Evolutionary conservation across 2,329 filamentous ascomycete genomes (phyloP), one percentile per base, ranked within the genome.

Genomic region (Hypomyces perniciosus): DNA sequence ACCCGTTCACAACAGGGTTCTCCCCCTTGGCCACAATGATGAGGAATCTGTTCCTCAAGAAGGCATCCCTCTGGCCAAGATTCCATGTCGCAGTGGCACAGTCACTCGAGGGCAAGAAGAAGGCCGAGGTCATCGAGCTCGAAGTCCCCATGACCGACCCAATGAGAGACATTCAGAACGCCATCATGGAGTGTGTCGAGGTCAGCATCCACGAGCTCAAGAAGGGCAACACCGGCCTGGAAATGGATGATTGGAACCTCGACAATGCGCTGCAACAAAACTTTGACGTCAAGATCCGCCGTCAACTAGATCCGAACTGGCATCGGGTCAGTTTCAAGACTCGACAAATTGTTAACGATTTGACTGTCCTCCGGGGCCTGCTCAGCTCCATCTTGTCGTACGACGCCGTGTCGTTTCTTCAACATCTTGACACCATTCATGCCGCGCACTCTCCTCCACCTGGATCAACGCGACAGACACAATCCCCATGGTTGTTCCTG

Each of bases 171-270:
- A 96, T 99, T 38, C 93, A 99, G 64, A 92, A 88, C 56, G 91
- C 93, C 28, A 86, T 97, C 53, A 81, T 99, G 69, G 92, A 97
- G 65, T 99, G 93, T 64, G 91, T 99, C 13, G 92, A 97, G 68
- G 85, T 90, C 59, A 96, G 90, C 64, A 93, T 99, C 57, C 83
- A 88, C 50, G 93, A 99, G 69, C 78, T 99, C 40, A 95, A 92
- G 66, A 97, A 95, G 70, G 81, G 83, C 13, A 97, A 96, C 62
- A 80, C 84, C 1, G 91, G 90, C 2, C 74, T 99, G 6, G 92
- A 97, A 59, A 91, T 97, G 83, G 91, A 95, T 53, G 91, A 96
- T 62, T 97, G 92, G 92, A 96, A 90, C 45, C 76, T 96, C 13
- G 92, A 97, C 67, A 96, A 88, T 63, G 92, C 92, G 34, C 72